phyloP scores from a whole-genome alignment of 73 alveolate species.

The Paramecium pentaurelia region DNA sequence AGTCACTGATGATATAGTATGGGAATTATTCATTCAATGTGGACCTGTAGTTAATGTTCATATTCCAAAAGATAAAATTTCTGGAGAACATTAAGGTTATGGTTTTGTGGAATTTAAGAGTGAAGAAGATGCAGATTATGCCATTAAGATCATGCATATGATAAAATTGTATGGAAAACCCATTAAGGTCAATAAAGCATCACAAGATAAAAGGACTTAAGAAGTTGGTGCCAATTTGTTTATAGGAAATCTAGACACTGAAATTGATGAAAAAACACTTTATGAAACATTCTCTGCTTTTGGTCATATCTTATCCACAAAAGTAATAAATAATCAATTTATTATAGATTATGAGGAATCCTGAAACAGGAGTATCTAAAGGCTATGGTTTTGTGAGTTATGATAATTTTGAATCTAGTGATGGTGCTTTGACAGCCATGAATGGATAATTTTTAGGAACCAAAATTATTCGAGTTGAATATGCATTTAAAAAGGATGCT shows the following conservation, averaged over 20 bases:
- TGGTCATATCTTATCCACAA: slow-evolving; percentile 92
- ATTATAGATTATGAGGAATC: slow-evolving; percentile 82
- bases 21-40: slow-evolving; percentile 96
- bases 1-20: slow-evolving; percentile 90
- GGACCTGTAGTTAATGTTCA: slow-evolving; percentile 99
- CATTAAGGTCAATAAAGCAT: slow-evolving; percentile 96
- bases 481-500: slow-evolving; percentile 59
- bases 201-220: slow-evolving; percentile 95
- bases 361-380: slow-evolving; percentile 88
- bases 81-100: slow-evolving; percentile 94
- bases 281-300: slow-evolving; percentile 97
- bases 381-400: slow-evolving; percentile 97
- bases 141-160: slow-evolving; percentile 99
- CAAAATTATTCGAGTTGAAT: slow-evolving; percentile 53
- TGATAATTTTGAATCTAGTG: slow-evolving; percentile 95
- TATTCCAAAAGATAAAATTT: slow-evolving; percentile 98
- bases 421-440: slow-evolving; percentile 58
- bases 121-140: slow-evolving; percentile 99
- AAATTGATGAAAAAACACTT: slow-evolving; percentile 97
- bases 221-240: slow-evolving; percentile 99
- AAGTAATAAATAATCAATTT: background rate
- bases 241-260: slow-evolving; percentile 98
- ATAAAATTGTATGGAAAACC: slow-evolving; percentile 97
- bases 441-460: slow-evolving; percentile 59
- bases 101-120: slow-evolving; percentile 65